Evolutionary conservation across 352 stramenopile genomes (phyloP).

Genomic region (Phytopythium boreale): DNA sequence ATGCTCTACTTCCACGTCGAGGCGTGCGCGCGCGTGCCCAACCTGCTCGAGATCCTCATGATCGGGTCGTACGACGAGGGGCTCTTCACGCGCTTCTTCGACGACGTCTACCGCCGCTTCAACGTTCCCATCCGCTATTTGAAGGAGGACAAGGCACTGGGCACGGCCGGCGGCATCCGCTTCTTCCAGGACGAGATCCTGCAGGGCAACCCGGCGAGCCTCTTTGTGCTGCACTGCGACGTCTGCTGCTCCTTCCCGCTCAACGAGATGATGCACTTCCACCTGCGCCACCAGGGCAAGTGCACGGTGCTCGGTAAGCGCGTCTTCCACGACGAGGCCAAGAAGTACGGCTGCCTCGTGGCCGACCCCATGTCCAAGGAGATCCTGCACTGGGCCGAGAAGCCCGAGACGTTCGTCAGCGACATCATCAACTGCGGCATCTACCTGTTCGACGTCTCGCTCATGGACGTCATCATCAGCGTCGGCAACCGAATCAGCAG

Average conservation of each 20-base stretch:
- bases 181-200: slow-evolving; percentile 86
- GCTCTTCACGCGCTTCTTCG: slow-evolving; percentile 87
- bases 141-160: slow-evolving; percentile 72
- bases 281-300: slow-evolving; percentile 65
- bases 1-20: slow-evolving; percentile 91
- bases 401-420: slow-evolving; percentile 88
- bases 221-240: slow-evolving; percentile 87
- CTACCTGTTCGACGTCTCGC: slow-evolving; percentile 82
- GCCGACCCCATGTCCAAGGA: slow-evolving; percentile 70
- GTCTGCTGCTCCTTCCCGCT: slow-evolving; percentile 88
- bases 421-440: slow-evolving; percentile 91
- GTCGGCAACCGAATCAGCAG: slow-evolving; percentile 80
- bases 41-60: slow-evolving; percentile 86
- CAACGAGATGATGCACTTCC: slow-evolving; percentile 87
- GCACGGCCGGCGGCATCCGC: slow-evolving; percentile 79
- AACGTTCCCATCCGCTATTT: slow-evolving; percentile 87
- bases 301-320: slow-evolving; percentile 85
- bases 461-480: slow-evolving; percentile 75
- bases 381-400: slow-evolving; percentile 88
- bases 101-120: slow-evolving; percentile 75
- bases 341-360: slow-evolving; percentile 88
- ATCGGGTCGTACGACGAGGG: slow-evolving; percentile 88
- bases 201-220: slow-evolving; percentile 55
- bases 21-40: slow-evolving; percentile 76
- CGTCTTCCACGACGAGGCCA: slow-evolving; percentile 86